Evolutionary conservation across 805 yeast species (phyloP).

Genomic region (Pichia eremophila): DNA sequence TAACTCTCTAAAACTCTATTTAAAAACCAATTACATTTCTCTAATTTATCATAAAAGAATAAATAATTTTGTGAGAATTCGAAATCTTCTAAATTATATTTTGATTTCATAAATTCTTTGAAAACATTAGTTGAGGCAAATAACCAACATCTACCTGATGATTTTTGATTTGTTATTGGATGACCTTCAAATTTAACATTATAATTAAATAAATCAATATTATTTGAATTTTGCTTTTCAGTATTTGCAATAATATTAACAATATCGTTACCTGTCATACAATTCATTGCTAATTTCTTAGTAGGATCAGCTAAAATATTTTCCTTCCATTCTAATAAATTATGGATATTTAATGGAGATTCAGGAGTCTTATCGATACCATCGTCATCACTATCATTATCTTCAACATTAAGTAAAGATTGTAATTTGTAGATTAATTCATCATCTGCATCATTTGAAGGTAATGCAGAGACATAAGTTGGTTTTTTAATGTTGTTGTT

Average conservation of each 20-base stretch:
- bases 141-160: conserved; percentile 84
- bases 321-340: conserved; percentile 37
- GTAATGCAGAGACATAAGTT: conserved; percentile 3
- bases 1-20: conserved; percentile 66
- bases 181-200: conserved; percentile 41
- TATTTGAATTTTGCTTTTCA: conserved; percentile 19
- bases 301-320: conserved; percentile 37
- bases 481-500: neutral
- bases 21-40: conserved; percentile 73
- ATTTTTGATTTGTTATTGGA: conserved; percentile 66
- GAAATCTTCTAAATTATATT: conserved; percentile 55
- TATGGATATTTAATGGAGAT: conserved; percentile 25
- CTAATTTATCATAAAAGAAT: conserved; percentile 80
- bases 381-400: neutral
- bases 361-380: neutral
- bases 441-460: conserved; percentile 18
- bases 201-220: conserved; percentile 34
- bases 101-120: conserved; percentile 54
- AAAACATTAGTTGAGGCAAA: conserved; percentile 77
- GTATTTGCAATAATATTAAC: conserved; percentile 33
- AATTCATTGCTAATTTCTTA: conserved; percentile 44
- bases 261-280: conserved; percentile 40
- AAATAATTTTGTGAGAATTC: conserved; percentile 75
- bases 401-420: conserved; percentile 8
- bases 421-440: conserved; percentile 26